phyloP scores from a whole-genome alignment of 1,139 yeast species.

The Diutina scorzettiae region DNA sequence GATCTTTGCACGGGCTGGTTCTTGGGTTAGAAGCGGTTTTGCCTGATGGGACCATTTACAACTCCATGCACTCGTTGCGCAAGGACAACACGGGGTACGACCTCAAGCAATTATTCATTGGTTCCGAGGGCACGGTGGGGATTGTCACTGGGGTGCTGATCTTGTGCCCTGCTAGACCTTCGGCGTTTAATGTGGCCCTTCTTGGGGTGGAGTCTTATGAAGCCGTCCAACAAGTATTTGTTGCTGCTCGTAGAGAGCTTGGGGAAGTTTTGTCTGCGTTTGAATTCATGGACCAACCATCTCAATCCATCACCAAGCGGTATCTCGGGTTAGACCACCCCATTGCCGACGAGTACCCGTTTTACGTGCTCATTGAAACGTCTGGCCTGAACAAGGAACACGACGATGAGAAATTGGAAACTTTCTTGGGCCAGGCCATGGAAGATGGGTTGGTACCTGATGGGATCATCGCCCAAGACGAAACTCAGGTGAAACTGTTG shows the following conservation, averaged over 20 bases:
- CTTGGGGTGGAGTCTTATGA: slow-evolving; percentile 75
- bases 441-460: slow-evolving; percentile 75
- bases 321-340: slow-evolving; percentile 58
- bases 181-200: slow-evolving; percentile 78
- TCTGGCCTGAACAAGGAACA: slow-evolving; percentile 86
- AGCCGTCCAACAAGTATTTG: slow-evolving; percentile 71
- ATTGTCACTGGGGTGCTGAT: slow-evolving; percentile 83
- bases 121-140: slow-evolving; percentile 88
- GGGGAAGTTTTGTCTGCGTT: slow-evolving; percentile 86
- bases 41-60: slow-evolving; percentile 76
- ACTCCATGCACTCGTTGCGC: slow-evolving; percentile 72
- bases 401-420: slow-evolving; percentile 66
- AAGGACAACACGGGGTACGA: slow-evolving; percentile 95
- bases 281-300: slow-evolving; percentile 82
- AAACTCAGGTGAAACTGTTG: slow-evolving; percentile 64
- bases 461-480: slow-evolving; percentile 95
- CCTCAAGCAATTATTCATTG: slow-evolving; percentile 82
- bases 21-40: slow-evolving; percentile 86
- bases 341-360: slow-evolving; percentile 66
- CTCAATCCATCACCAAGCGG: slow-evolving; percentile 53
- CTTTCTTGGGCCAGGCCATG: slow-evolving; percentile 74
- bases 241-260: slow-evolving; percentile 65
- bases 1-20: slow-evolving; percentile 86
- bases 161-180: slow-evolving; percentile 86
- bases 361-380: slow-evolving; percentile 84